phyloP scores from a whole-genome alignment of 192 early-diverging fungal genomes.

The Phlyctochytrium bullatum region DNA sequence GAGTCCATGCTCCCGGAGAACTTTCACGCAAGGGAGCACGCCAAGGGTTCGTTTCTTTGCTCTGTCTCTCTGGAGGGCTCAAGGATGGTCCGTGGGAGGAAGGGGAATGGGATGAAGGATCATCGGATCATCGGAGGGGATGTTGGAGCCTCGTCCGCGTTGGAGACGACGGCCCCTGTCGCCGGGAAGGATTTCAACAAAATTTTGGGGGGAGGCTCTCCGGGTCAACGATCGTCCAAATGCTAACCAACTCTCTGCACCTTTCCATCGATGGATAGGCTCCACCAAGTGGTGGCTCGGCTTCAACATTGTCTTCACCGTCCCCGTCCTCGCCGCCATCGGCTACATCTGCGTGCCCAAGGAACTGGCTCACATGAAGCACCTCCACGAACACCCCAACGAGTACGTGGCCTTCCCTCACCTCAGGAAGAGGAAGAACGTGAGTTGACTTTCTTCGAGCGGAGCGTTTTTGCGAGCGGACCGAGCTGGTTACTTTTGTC shows the following conservation, averaged over 20 bases:
- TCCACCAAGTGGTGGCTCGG: constrained; percentile 43
- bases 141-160: too few species aligned
- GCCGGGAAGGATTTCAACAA: too few species aligned
- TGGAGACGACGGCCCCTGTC: too few species aligned
- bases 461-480: not conserved
- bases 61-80: not conserved
- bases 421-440: constrained; percentile 53
- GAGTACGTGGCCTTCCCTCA: constrained; percentile 41
- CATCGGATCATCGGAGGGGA: not conserved
- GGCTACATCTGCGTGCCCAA: constrained; percentile 27
- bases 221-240: too few species aligned
- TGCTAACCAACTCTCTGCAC: too few species aligned
- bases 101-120: not conserved
- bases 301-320: constrained; percentile 40
- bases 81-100: too few species aligned
- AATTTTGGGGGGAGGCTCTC: too few species aligned
- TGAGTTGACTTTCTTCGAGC: constrained; percentile 8
- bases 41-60: constrained; percentile 14
- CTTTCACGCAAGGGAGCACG: constrained; percentile 36
- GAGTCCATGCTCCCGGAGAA: constrained; percentile 29
- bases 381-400: constrained; percentile 46
- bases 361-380: constrained; percentile 50
- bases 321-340: constrained; percentile 43
- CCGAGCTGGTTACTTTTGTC: not conserved
- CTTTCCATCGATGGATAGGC: constrained; percentile 20